Evolutionary conservation across 352 stramenopile species (phyloP).

Genomic region (Phytophthora idaei): DNA sequence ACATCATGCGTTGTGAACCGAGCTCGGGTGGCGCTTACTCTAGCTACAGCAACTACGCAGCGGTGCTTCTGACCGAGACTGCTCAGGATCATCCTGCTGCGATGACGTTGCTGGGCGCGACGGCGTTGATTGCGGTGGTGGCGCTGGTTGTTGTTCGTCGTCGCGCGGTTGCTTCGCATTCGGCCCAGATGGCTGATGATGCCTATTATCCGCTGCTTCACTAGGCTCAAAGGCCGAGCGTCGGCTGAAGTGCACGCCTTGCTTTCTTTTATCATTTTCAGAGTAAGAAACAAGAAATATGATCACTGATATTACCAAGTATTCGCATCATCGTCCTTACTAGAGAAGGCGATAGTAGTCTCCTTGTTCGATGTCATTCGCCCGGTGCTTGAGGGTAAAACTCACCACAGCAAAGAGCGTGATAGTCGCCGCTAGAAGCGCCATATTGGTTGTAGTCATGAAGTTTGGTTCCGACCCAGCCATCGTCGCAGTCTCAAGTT

Average conservation of each 20-base stretch:
- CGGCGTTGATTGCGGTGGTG: slow-evolving; percentile 53
- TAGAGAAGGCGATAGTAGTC: background rate
- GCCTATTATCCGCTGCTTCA: slow-evolving; percentile 70
- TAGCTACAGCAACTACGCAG: slow-evolving; percentile 22
- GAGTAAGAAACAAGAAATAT: no score
- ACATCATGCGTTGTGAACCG: slow-evolving; percentile 64
- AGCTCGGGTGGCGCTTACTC: slow-evolving; percentile 19
- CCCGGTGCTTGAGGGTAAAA: background rate
- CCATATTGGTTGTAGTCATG: background rate
- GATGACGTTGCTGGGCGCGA: slow-evolving; percentile 40
- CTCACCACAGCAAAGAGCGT: background rate
- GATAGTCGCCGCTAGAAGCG: background rate
- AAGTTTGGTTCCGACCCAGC: background rate
- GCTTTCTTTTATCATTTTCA: no score
- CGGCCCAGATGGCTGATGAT: slow-evolving; percentile 37
- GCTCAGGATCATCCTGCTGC: slow-evolving; percentile 37
- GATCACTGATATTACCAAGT: no score
- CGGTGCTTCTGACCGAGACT: slow-evolving; percentile 31
- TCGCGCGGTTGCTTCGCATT: slow-evolving; percentile 15
- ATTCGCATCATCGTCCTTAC: no score
- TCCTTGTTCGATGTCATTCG: background rate
- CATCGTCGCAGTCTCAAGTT: background rate
- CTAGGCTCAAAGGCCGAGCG: slow-evolving; percentile 23
- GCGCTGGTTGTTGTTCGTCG: slow-evolving; percentile 59
- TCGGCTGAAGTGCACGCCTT: no score